Evolutionary conservation across 2,329 filamentous ascomycete species (phyloP).

Genomic region (Penicillium polonicum): DNA sequence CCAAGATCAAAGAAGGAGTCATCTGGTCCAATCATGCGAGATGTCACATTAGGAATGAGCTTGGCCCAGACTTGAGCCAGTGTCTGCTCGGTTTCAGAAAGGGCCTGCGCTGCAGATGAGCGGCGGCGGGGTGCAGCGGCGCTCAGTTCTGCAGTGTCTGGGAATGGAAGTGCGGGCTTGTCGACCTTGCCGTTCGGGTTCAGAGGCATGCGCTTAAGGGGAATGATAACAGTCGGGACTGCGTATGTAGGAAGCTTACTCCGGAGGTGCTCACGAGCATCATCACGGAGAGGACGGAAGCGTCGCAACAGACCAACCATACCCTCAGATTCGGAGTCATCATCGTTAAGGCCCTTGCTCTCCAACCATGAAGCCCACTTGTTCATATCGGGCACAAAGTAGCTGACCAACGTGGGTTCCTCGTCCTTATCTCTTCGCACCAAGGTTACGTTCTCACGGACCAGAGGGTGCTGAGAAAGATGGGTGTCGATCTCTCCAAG

Average conservation of each 20-base stretch:
- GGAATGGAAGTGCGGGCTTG: conserved; percentile 76
- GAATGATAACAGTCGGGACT: conserved; percentile 71
- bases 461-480: conserved; percentile 68
- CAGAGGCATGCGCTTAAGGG: conserved; percentile 70
- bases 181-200: conserved; percentile 87
- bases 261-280: conserved; percentile 67
- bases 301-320: conserved; percentile 58
- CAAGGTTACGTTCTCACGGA: conserved; percentile 83
- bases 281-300: conserved; percentile 60
- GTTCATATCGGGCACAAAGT: conserved; percentile 78
- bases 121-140: conserved; percentile 54
- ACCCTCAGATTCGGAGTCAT: conserved; percentile 45
- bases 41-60: conserved; percentile 65
- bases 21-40: conserved; percentile 65
- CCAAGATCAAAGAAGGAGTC: conserved; percentile 74
- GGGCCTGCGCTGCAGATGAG: conserved; percentile 48
- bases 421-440: conserved; percentile 81
- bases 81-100: conserved; percentile 60
- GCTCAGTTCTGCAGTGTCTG: conserved; percentile 66
- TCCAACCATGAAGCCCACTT: conserved; percentile 71
- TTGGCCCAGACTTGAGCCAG: conserved; percentile 72
- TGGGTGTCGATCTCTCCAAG: conserved; percentile 89
- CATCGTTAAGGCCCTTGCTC: conserved; percentile 54
- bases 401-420: conserved; percentile 82
- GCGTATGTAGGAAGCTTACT: conserved; percentile 71